Percentiles rank a stretch among this genome's conserved stretches.
These are phyloP conservation scores for Ciborinia camelliae DNA, from an alignment of 2,329 filamentous ascomycete genomes.

Conservation along the genomic window DNA sequence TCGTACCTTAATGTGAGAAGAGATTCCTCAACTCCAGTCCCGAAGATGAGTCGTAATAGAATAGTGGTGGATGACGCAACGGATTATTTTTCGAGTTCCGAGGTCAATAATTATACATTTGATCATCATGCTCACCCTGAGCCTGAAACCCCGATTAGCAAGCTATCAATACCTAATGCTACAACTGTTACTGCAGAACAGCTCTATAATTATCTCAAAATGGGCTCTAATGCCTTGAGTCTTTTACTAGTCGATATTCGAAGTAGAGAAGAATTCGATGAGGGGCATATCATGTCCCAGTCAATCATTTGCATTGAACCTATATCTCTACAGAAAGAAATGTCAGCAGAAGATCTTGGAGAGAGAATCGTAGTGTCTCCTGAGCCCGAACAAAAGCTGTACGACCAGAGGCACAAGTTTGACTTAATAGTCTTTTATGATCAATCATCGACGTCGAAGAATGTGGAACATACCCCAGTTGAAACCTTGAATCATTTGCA, in stretches of 20 bases:
- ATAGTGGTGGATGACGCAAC: conserved; percentile 23
- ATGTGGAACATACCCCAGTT: conserved; percentile 40
- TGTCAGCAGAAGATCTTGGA: conserved; percentile 58
- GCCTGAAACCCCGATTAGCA: neutral
- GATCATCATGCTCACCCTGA: conserved; percentile 12
- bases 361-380: conserved; percentile 71
- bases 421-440: conserved; percentile 93
- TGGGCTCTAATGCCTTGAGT: conserved; percentile 50
- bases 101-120: conserved; percentile 19
- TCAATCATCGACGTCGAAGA: conserved; percentile 49
- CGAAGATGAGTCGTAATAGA: conserved; percentile 29
- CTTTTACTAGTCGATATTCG: conserved; percentile 86
- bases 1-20: conserved; percentile 30
- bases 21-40: conserved; percentile 30
- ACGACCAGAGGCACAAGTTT: conserved; percentile 69
- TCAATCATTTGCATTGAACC: conserved; percentile 90
- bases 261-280: conserved; percentile 73
- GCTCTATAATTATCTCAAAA: conserved; percentile 66
- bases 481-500: conserved; percentile 56
- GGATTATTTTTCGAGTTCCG: conserved; percentile 30
- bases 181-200: conserved; percentile 51
- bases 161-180: conserved; percentile 25
- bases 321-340: conserved; percentile 65
- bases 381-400: conserved; percentile 70
- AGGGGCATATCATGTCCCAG: conserved; percentile 82